Evolutionary conservation across 208 protist genomes (phyloP), one percentile per base, ranked within the genome.

Genomic region (Crithidia expoeki): DNA sequence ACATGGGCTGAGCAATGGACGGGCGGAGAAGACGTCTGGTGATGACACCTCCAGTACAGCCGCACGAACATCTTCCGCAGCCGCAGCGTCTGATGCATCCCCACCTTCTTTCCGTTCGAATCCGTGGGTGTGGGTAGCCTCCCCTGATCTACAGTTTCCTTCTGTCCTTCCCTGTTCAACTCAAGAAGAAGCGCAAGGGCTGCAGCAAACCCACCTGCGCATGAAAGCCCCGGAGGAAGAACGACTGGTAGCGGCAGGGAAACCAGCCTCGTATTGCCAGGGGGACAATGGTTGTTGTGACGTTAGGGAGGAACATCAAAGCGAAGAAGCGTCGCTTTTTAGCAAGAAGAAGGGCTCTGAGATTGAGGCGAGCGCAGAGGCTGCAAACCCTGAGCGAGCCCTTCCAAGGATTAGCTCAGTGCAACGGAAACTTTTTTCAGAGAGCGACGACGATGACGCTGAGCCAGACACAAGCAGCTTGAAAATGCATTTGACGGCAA

Each of bases 351-450:
- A n/a, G n/a, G n/a, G n/a, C n/a, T n/a, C n/a, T n/a, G n/a, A n/a
- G n/a, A n/a, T n/a, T n/a, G n/a, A n/a, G n/a, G n/a, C n/a, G n/a
- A n/a, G n/a, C n/a, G n/a, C n/a, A n/a, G n/a, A n/a, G n/a, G n/a
- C n/a, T n/a, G n/a, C 44, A 49, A 19, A 49, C 14, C 4, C 16
- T n/a, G n/a, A 28, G 28, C 16, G 32, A 11, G 25, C 40, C n/a
- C 40, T 17, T 34, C 27, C 36, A 36, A 23, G 16, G 28, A 23
- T 42, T 19, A 25, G n/a, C 25, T 7, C 58, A 0, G 58, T 64
- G 5, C 58, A 64, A 12, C 58, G 58, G 19, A 49, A 23, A 11
- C 58, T 64, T 16, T 64, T 64, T 36, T 16, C 58, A 0, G 56
- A 61, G 2, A n/a, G 14, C 30, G 36, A 34, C 19, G 56, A 61